Evolutionary conservation across 1,139 yeast species (phyloP), one percentile per base, ranked within the genome.

Genomic region (Martiniozyma asiatica): DNA sequence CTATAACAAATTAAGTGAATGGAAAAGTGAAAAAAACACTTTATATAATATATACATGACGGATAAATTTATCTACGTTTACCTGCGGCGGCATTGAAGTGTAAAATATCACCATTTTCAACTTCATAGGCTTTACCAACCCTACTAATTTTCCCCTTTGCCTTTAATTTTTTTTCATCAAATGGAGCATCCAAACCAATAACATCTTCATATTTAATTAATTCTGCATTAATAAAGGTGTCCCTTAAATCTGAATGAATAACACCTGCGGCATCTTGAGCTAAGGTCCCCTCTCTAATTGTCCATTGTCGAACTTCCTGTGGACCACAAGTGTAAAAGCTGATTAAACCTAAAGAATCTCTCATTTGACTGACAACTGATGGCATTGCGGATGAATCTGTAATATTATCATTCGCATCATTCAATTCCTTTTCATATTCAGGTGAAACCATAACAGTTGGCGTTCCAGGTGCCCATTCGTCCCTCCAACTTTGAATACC

Each of bases 301-400:
- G 93, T 80, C 97, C 98, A 87, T 53, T 89, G 94, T 41, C 94
- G 66, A 4, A 84, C 87, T 57, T 89, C 97, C 29, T 72, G 67
- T 9, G 84, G 77, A 9, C 97, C 97, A 55, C 93, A 79, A 2
- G 98, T 87, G 60, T 79, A 87, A 58, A 76, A 89, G 27, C 94
- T 80, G 27, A 87, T 78, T 41, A 87, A 64, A 33, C 72, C 65
- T 27, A 87, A 59, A 2, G 76, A 70, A 17, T 60, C 52, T 43
- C 93, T 68, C 85, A 85, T 81, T 30, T 67, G 60, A 17, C 60
- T 57, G 14, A 76, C 70, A 15, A 73, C 64, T 10, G 42, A 38
- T 0, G 69, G 65, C 21, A 72, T 50, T 1, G 68, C 65, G 25
- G 68, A 59, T 2, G 32, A 17, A 13, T 32, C 35, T 4, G 35